Evolutionary conservation across 306 rosid species (phyloP), one percentile per base, ranked within the genome.

Genomic region (Cucumis cinereus): DNA sequence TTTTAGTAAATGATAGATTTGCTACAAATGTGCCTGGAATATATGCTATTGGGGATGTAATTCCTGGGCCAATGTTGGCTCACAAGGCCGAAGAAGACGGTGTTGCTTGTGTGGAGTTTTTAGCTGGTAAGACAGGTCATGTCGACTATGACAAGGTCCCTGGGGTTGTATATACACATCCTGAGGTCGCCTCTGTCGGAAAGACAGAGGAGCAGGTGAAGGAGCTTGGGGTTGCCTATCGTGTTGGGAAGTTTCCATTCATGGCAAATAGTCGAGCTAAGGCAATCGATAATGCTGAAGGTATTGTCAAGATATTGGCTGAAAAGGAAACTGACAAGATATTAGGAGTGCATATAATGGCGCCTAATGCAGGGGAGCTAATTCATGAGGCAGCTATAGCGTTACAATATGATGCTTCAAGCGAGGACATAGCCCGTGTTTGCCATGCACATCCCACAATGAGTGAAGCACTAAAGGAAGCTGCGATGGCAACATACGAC

Each of bases 71-170:
- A 8, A 92, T 95, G 99, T 84, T 95, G 60, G 99, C 99, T 60
- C 99, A 95, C 86, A 95, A 95, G 86, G 99, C 99, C 7, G 99
- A 95, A 84, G 98, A 95, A 86, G 99, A 95, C 69, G 99, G 99
- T 2, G 93, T 95, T 75, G 99, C 99, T 58, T 95, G 99, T 54
- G 99, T 95, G 6, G 99, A 95, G 86, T 95, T 78, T 89, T 83
- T 95, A 38, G 98, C 99, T n/a, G 98, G 98, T 71, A 92, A 95
- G 86, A 83, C 79, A 50, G 99, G 99, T 43, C 99, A 95, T 72
- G 98, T 95, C 63, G 99, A 95, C 90, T 95, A 95, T 53, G 99
- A 95, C 91, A 85, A 87, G 86, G 99, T 95, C 67, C 99, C 99
- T 4, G 99, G 99, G 60, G 98, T 95, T 61, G 97, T 95, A 73